phyloP scores from a whole-genome alignment of 2,329 filamentous ascomycete species.

The Cadophora gregata region DNA sequence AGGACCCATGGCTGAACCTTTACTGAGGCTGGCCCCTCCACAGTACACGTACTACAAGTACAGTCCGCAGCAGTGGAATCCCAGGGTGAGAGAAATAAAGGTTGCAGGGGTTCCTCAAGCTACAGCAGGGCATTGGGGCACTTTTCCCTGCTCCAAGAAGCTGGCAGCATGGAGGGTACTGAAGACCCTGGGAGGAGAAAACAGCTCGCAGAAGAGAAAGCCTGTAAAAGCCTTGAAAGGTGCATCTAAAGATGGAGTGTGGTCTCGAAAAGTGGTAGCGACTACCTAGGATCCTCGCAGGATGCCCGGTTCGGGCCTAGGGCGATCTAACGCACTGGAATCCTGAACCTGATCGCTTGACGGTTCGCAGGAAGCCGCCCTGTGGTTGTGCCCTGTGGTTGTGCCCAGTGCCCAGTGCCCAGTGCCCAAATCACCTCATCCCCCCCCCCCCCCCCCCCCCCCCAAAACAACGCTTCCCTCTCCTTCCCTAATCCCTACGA shows the following conservation, averaged over 20 bases:
- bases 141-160: constrained; percentile 15
- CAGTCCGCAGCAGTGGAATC: constrained; percentile 11
- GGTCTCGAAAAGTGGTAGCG: background rate
- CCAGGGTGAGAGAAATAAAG: constrained; percentile 26
- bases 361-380: constrained; percentile 22
- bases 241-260: background rate
- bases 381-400: background rate
- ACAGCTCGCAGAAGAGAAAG: background rate
- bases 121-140: constrained; percentile 22
- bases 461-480: too few relatives aligned
- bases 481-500: background rate
- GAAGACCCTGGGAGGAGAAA: background rate
- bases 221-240: background rate
- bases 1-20: background rate
- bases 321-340: constrained; percentile 30
- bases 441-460: too few relatives aligned
- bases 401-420: background rate
- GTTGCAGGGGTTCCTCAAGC: constrained; percentile 27
- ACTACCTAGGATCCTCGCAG: constrained; percentile 8
- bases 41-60: constrained; percentile 1
- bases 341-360: too few relatives aligned
- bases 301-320: constrained; percentile 24
- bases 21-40: background rate
- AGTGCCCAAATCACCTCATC: too few relatives aligned
- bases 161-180: constrained; percentile 8